phyloP scores from a whole-genome alignment of 345 rosid genomes.

The Dimocarpus longan region DNA sequence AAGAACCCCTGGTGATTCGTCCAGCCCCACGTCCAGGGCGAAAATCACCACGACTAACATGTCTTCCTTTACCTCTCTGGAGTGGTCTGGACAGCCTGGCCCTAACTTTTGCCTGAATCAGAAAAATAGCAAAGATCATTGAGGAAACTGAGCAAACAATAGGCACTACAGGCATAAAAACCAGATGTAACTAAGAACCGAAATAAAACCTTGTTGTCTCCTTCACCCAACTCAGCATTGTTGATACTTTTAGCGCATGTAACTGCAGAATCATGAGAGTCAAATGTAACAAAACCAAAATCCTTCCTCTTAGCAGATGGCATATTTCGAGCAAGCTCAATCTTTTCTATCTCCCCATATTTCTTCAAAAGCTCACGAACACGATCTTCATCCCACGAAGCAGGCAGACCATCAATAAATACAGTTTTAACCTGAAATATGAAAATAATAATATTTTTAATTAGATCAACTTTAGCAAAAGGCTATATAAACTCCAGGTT shows the following conservation, averaged over 20 bases:
- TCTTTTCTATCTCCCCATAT: constrained; percentile 81
- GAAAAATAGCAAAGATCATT: background rate
- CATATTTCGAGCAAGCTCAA: constrained; percentile 98
- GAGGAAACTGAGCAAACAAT: background rate
- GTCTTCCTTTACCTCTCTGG: constrained; percentile 78
- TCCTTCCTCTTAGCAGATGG: constrained; percentile 97
- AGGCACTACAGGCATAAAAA: constrained; percentile 7
- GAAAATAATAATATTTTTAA: background rate
- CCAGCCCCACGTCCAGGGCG: constrained; percentile 66
- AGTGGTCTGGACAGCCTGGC: constrained; percentile 95
- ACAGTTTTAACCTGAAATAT: constrained; percentile 81
- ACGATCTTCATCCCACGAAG: constrained; percentile 94
- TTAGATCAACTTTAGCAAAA: constrained; percentile 6
- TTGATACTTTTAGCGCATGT: constrained; percentile 88
- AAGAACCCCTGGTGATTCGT: constrained; percentile 64
- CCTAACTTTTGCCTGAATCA: constrained; percentile 84
- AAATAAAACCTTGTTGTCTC: constrained; percentile 67
- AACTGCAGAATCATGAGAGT: constrained; percentile 90
- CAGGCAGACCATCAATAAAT: constrained; percentile 86
- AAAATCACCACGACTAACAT: constrained; percentile 53
- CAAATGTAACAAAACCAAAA: constrained; percentile 96
- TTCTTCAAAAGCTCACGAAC: constrained; percentile 66
- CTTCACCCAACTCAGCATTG: constrained; percentile 87
- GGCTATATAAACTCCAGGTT: background rate
- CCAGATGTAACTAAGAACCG: constrained; percentile 1